Base-by-base conservation (phyloP, 1,139 yeast genomes). In the Hyphopichia burtonii region DNA sequence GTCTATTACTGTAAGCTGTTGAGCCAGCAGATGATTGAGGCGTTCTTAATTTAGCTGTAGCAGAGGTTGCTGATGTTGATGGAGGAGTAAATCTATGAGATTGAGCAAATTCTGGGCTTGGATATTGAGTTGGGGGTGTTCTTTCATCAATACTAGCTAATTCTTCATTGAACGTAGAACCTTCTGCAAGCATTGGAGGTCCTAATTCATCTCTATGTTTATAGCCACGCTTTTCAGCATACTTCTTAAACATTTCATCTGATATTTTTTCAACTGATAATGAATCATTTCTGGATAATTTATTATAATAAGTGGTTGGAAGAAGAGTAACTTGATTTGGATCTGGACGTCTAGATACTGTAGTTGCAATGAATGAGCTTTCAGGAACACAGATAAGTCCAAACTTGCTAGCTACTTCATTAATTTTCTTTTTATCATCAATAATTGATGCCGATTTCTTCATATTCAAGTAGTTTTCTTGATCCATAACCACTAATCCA, bases 231-330 rank as follows among this genome's bases (percentile, higher is more conserved):
- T 68, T 72, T 43, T 61, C 68, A 1, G 79, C 80, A 48, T 76
- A 66, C 28, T 63, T 61, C 50, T 62, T 66, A 44, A 80, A 65
- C 4, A 61, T 65, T 10, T 74, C 82, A 44, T 77, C 77, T 0
- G 70, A 52, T 2, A 78, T 64, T 46, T 71, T 71, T 37, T 75
- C 80, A 41, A 78, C 58, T 18, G 70, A 63, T 50, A 74, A 53
- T 2, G 65, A 51, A 44, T 74, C 79, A 38, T 66, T 66, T 42
- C 68, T 70, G 16, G 78, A 60, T 47, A 83, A 61, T 55, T 80
- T 80, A 49, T 76, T 76, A 59, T 82, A 85, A 55, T 83, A 84
- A 3, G 81, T 72, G 8, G 76, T 66, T 12, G 91, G 90, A 31
- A 85, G 56, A 7, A 83, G 81, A 42, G 82, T 82, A 31, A 83